Conservation (phyloP, 1,284 basidiomycete genomes). For the Pseudozyma pruni region DNA sequence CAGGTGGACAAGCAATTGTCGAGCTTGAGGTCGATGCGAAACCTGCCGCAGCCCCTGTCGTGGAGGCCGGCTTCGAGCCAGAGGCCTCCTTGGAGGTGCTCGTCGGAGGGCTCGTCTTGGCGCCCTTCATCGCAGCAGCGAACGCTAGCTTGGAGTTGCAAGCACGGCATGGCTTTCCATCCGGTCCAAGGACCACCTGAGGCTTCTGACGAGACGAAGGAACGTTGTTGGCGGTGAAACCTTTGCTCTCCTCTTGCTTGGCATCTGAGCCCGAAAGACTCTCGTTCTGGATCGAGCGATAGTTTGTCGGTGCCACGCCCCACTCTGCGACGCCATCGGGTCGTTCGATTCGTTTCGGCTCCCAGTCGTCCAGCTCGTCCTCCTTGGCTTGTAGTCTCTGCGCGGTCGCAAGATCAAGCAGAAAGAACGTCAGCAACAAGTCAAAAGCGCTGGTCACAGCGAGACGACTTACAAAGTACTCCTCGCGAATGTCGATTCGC, state of each 20-base stretch:
- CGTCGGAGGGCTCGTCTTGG: slow-evolving; percentile 6
- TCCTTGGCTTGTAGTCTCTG: slow-evolving; percentile 71
- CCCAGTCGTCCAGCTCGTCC: slow-evolving; percentile 83
- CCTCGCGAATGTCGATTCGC: slow-evolving; percentile 90
- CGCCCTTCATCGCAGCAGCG: slow-evolving; percentile 56
- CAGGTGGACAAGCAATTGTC: slow-evolving; percentile 53
- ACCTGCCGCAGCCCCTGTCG: slow-evolving; percentile 8
- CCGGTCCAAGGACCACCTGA: slow-evolving; percentile 60
- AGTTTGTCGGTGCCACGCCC: slow-evolving; percentile 76
- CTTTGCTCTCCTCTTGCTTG: slow-evolving; percentile 20
- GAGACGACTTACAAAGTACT: slow-evolving; percentile 76
- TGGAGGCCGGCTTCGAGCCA: neutral
- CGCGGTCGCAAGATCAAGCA: too few species aligned
- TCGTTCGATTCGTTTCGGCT: slow-evolving; percentile 83
- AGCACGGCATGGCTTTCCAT: slow-evolving; percentile 66
- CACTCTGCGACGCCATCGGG: slow-evolving; percentile 87
- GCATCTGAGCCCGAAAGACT: slow-evolving; percentile 68
- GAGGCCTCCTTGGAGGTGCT: neutral
- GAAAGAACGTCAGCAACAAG: neutral
- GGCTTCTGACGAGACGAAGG: slow-evolving; percentile 18
- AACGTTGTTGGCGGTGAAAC: slow-evolving; percentile 23
- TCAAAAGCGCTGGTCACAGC: neutral
- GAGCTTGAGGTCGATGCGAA: slow-evolving; percentile 5
- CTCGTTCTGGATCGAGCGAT: slow-evolving; percentile 29
- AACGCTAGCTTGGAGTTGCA: slow-evolving; percentile 65